Conservation (phyloP, 768 basidiomycete genomes). For the Strobilomyces confusus region DNA sequence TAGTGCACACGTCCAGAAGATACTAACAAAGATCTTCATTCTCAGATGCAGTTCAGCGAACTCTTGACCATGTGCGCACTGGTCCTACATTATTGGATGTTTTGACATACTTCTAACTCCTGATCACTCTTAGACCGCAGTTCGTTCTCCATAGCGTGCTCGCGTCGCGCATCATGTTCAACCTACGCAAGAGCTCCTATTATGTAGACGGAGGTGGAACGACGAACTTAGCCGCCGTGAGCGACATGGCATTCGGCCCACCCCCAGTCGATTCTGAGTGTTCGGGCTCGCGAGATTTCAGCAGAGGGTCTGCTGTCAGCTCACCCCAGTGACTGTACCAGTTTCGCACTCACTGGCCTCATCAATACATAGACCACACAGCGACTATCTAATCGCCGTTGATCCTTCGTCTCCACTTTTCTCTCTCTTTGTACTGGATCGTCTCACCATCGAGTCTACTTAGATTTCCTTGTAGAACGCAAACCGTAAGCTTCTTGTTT, state of each 20-base stretch:
- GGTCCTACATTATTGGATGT: not conserved
- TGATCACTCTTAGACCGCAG: constrained; percentile 1
- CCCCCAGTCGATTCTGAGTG: not conserved
- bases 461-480: no score
- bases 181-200: constrained; percentile 4
- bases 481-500: no score
- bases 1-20: not conserved
- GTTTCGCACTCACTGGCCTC: no score
- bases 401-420: no score
- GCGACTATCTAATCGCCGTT: no score
- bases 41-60: constrained; percentile 2
- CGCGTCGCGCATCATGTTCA: constrained; percentile 12
- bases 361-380: no score
- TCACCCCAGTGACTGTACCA: no score
- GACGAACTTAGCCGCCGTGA: not conserved
- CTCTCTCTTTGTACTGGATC: no score
- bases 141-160: not conserved
- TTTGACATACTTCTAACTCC: not conserved
- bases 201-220: not conserved
- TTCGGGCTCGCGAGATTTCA: no score
- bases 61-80: constrained; percentile 5
- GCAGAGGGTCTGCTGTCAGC: no score
- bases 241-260: not conserved
- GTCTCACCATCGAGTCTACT: no score
- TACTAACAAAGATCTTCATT: not conserved